Base-by-base conservation (phyloP, 768 basidiomycete species). In the Mycena vitilis region DNA sequence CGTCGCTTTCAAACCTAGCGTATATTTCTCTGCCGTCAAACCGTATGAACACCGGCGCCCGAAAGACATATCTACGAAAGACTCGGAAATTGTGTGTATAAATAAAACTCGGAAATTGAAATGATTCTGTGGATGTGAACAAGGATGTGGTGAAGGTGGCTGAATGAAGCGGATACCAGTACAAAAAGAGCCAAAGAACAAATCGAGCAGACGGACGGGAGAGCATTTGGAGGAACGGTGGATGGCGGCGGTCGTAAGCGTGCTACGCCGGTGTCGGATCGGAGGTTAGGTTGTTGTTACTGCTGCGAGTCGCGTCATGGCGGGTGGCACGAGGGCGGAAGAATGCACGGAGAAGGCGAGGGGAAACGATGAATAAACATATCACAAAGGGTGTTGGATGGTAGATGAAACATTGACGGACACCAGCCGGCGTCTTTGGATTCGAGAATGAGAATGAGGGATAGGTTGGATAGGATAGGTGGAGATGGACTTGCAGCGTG, bases 191-290 rank as follows among this genome's bases (percentile, higher is more conserved):
- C 66, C 71, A 37, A 65, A 58, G 45, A 71, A 72, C 71, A 72
- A 72, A 72, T 72, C 71, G 71, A 72, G 60, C 71, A 65, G 71
- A 72, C 70, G 48, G 67, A 60, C 60, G 30, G 36, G 71, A 72
- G 67, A 72, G 67, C 71, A 72, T 58, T 51, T 62, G 70, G 66
- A 63, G 59, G 69, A 54, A 62, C 54, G 59, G n/a, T 55, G 55
- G 34, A 60, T 4, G 12, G 53, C 18, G 53, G 34, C n/a, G 53
- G 30, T 30, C 52, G 47, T 30, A 18, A 40, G 22, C 65, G 30
- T 30, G 5, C 30, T 30, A 34, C 40, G 11, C 51, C 37, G 23
- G 54, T 45, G 38, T 63, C 61, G 62, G 62, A 60, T 63, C 61
- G 62, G 62, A 60, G 69, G 70, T 60, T 71, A 72, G 71, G 66